phyloP scores from a whole-genome alignment of 2,329 filamentous ascomycete genomes.

The Sclerotinia borealis region DNA sequence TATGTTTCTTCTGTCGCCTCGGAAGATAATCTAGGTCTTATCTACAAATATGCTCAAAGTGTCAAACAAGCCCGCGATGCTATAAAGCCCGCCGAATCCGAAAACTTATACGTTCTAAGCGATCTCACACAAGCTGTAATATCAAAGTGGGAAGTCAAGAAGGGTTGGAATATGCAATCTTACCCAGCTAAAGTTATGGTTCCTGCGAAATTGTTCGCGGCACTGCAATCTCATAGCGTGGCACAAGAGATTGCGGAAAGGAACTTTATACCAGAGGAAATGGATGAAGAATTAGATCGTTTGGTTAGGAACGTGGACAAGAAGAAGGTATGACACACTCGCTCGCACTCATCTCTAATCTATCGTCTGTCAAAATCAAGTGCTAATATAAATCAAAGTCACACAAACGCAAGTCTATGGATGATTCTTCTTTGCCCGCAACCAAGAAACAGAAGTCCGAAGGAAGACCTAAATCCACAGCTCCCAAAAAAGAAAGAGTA shows the following conservation, averaged over 20 bases:
- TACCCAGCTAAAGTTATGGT: constrained; percentile 76
- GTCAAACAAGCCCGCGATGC: constrained; percentile 86
- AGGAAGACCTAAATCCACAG: constrained; percentile 16
- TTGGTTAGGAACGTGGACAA: constrained; percentile 66
- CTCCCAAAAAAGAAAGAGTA: constrained; percentile 28
- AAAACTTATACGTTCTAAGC: constrained; percentile 77
- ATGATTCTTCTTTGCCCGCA: constrained; percentile 22
- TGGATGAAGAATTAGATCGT: constrained; percentile 61
- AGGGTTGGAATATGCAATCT: constrained; percentile 79
- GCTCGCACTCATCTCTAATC: constrained; percentile 7
- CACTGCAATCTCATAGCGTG: constrained; percentile 67
- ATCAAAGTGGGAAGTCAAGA: constrained; percentile 77
- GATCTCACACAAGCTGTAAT: constrained; percentile 81
- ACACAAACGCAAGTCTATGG: constrained; percentile 29
- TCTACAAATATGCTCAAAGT: constrained; percentile 87
- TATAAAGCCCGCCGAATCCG: constrained; percentile 59
- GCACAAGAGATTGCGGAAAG: constrained; percentile 84
- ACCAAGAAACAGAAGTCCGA: constrained; percentile 24
- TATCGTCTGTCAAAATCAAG: neutral
- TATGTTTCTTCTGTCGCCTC: constrained; percentile 79
- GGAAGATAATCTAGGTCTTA: constrained; percentile 79
- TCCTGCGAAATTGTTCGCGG: constrained; percentile 70
- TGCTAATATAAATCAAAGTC: constrained; percentile 16
- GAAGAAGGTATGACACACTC: constrained; percentile 41
- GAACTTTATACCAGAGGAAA: constrained; percentile 67